Evolutionary conservation across 169 alveolate genomes (phyloP), one percentile per base, ranked within the genome.

Genomic region (Plasmodium coatneyi): DNA sequence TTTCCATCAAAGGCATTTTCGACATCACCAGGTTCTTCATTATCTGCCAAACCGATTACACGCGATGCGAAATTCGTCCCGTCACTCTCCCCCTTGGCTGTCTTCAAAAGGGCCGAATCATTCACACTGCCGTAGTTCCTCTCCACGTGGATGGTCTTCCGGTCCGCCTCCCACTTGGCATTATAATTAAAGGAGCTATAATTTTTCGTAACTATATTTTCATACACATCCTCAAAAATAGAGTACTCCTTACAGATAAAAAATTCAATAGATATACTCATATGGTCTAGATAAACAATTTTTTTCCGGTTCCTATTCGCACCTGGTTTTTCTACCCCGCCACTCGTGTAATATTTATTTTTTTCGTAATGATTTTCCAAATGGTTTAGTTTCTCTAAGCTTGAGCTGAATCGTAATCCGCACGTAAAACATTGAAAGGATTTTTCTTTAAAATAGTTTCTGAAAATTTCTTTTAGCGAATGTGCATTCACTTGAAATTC

Each of bases 381-480:
- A 90, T 90, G 95, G 74, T 90, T 81, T 80, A 90, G 72, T 74
- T 90, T 90, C 30, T 90, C 95, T 49, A 81, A 14, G 16, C 95
- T 90, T 16, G 95, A 70, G 14, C 16, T 36, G 82, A 90, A 90
- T 70, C 95, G 25, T 71, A 90, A 9, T 41, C 95, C 95, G 74
- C 95, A 90, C 6, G 92, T 90, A 43, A 70, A 49, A 25, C 95
- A 90, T 80, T 90, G 95, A 90, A 30, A 90, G 2, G n/a, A 1
- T 30, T 70, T 80, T 70, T 81, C 86, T 54, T 90, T 71, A 66
- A 70, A 90, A 46, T 80, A 90, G 74, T 54, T 70, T 28, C 36
- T 71, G 43, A 66, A 90, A 14, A 80, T 90, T 66, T 79, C 91
- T 36, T 81, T 90, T 90, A 90, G 82, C 3, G 83, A 90, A 90